phyloP scores from a whole-genome alignment of 768 basidiomycete genomes.

The Nevesoporus exiguus region DNA sequence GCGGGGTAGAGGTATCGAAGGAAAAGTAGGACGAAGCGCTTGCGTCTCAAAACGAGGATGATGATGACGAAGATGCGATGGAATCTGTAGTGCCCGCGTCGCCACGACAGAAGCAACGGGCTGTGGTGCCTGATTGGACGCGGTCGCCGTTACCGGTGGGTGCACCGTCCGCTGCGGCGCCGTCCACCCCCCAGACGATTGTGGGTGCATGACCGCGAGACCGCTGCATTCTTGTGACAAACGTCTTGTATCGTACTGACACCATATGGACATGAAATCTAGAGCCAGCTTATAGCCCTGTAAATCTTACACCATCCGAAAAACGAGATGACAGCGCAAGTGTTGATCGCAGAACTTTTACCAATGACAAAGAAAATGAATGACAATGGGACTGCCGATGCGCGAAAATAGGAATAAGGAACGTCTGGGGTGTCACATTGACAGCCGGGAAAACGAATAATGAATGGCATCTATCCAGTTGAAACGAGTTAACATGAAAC shows the following conservation, averaged over 20 bases:
- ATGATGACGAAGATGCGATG: conserved; percentile 40
- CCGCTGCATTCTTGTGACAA: conserved; percentile 6
- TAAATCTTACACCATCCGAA: conserved; percentile 4
- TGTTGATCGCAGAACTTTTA: not conserved
- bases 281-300: conserved; percentile 7
- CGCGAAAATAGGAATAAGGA: not conserved
- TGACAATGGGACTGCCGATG: not conserved
- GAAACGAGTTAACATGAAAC: not conserved
- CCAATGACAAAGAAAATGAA: not conserved
- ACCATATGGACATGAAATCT: conserved; percentile 8
- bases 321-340: not conserved
- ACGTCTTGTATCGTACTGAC: conserved; percentile 7
- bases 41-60: conserved; percentile 35
- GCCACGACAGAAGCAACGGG: conserved; percentile 33
- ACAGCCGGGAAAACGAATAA: not conserved
- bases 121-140: conserved; percentile 81
- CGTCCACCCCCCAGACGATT: conserved; percentile 20
- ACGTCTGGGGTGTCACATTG: not conserved
- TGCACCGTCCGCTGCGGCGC: conserved; percentile 54
- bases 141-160: conserved; percentile 56
- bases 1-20: conserved; percentile 74
- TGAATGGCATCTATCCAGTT: not conserved
- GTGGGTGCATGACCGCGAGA: conserved; percentile 34
- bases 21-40: conserved; percentile 85
- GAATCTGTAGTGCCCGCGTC: conserved; percentile 7